Conservation (phyloP, 495 filamentous ascomycete genomes). For the Penicillium ochrochloron region DNA sequence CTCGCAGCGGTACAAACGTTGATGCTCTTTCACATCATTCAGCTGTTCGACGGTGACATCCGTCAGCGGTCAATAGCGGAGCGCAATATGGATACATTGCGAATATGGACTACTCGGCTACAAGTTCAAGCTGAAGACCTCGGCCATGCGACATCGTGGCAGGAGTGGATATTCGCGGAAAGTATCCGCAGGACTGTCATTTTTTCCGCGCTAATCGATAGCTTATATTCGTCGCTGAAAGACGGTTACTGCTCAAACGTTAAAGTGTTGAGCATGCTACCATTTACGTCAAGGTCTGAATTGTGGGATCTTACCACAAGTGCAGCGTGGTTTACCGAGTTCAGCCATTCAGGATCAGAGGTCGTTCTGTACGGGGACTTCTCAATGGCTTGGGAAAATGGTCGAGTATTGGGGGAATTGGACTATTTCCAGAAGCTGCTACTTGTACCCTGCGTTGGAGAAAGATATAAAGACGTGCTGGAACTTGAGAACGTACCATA, state of each 20-base stretch:
- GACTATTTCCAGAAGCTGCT: conserved; percentile 13
- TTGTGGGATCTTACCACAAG: conserved; percentile 11
- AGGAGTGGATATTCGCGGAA: conserved; percentile 20
- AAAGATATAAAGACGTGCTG: conserved; percentile 12
- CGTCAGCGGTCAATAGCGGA: conserved; percentile 40
- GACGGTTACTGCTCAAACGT: conserved; percentile 10
- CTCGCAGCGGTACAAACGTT: conserved; percentile 53
- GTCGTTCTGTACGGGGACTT: conserved; percentile 20
- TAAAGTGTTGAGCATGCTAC: conserved; percentile 14
- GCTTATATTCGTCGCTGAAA: conserved; percentile 15
- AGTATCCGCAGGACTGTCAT: conserved; percentile 18
- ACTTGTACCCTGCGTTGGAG: conserved; percentile 20
- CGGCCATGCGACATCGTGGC: conserved; percentile 1
- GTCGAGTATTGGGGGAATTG: conserved; percentile 8
- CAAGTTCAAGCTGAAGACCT: conserved; percentile 9
- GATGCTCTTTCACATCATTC: conserved; percentile 54
- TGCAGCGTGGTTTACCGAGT: conserved; percentile 15
- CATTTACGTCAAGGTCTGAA: conserved; percentile 1
- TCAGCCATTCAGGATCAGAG: background rate
- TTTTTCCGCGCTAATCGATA: conserved; percentile 9
- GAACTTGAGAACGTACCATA: conserved; percentile 1
- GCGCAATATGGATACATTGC: conserved; percentile 12
- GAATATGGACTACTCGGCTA: conserved; percentile 7
- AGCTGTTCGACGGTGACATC: conserved; percentile 60
- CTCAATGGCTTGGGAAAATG: conserved; percentile 15